Evolutionary conservation across 176 grass and related monocot genomes (phyloP).

Genomic region (Elymus sibiricus): DNA sequence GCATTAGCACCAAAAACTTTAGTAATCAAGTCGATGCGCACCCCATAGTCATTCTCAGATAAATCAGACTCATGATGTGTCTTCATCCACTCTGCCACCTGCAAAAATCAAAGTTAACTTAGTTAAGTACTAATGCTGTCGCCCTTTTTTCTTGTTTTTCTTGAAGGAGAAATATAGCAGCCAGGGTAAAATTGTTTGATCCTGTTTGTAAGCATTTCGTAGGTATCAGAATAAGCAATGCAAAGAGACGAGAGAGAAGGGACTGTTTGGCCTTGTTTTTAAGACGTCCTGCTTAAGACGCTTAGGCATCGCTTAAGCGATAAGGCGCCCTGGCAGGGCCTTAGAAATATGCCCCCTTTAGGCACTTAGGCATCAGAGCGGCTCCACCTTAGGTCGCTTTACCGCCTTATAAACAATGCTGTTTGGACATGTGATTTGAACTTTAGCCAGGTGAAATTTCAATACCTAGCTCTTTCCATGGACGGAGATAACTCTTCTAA

Average conservation of each 20-base stretch:
- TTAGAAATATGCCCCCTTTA: too few species aligned
- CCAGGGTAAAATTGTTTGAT: background rate
- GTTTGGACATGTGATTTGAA: background rate
- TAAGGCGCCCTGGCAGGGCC: too few species aligned
- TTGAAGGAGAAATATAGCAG: background rate
- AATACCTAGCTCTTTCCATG: background rate
- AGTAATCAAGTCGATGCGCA: slow-evolving; percentile 70
- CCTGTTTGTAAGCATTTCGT: background rate
- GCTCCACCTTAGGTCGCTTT: too few species aligned
- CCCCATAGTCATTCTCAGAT: slow-evolving; percentile 63
- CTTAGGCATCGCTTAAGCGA: too few species aligned
- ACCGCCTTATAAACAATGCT: too few species aligned
- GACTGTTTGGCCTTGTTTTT: background rate
- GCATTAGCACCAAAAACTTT: slow-evolving; percentile 74
- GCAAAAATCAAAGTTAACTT: slow-evolving; percentile 16
- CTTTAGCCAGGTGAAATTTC: background rate
- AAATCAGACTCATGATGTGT: slow-evolving; percentile 60
- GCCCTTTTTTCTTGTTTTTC: background rate
- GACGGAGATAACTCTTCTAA: background rate
- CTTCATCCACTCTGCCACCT: slow-evolving; percentile 91
- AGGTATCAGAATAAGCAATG: background rate
- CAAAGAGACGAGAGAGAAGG: background rate
- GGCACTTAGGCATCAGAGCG: too few species aligned
- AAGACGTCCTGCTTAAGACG: too few species aligned
- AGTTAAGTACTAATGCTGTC: background rate